A percentile compares a stretch with the other conserved stretches of the same genome.
phyloP scores from a whole-genome alignment of 495 filamentous ascomycete species.

The Letharia columbiana region DNA sequence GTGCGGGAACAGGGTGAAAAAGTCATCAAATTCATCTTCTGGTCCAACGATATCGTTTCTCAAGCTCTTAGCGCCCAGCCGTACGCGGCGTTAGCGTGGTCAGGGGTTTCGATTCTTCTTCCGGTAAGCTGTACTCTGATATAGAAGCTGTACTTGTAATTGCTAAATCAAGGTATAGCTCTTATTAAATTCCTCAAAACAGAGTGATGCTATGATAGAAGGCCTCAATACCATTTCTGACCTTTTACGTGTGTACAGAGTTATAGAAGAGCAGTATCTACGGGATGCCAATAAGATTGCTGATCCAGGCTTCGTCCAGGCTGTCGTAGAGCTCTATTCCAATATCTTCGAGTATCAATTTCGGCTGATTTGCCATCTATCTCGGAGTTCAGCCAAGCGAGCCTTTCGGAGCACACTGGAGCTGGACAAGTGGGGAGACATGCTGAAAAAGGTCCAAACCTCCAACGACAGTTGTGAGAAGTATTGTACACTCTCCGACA shows the following conservation, averaged over 20 bases:
- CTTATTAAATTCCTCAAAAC: conserved; percentile 5
- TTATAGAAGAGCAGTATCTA: conserved; percentile 18
- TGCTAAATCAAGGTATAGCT: conserved; percentile 12
- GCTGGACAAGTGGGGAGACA: conserved; percentile 25
- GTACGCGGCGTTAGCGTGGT: conserved; percentile 31
- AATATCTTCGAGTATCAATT: conserved; percentile 32
- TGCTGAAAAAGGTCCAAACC: conserved; percentile 22
- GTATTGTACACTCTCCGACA: conserved; percentile 5
- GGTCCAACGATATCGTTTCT: conserved; percentile 28
- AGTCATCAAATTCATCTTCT: conserved; percentile 29
- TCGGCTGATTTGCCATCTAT: conserved; percentile 29
- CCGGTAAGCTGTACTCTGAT: conserved; percentile 22
- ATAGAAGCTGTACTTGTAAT: not conserved
- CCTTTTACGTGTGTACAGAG: conserved; percentile 23
- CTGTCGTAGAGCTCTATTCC: conserved; percentile 25
- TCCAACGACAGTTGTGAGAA: conserved; percentile 2
- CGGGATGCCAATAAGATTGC: conserved; percentile 21
- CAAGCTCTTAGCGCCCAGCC: conserved; percentile 28
- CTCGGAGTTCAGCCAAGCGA: conserved; percentile 26
- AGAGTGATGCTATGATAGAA: conserved; percentile 7
- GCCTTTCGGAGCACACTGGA: conserved; percentile 22
- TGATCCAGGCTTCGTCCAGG: conserved; percentile 19
- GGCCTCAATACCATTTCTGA: conserved; percentile 14
- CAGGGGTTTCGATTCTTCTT: conserved; percentile 29
- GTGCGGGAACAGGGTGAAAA: conserved; percentile 26